phyloP scores from a whole-genome alignment of 2,329 filamentous ascomycete genomes.

The Zasmidium cellare region DNA sequence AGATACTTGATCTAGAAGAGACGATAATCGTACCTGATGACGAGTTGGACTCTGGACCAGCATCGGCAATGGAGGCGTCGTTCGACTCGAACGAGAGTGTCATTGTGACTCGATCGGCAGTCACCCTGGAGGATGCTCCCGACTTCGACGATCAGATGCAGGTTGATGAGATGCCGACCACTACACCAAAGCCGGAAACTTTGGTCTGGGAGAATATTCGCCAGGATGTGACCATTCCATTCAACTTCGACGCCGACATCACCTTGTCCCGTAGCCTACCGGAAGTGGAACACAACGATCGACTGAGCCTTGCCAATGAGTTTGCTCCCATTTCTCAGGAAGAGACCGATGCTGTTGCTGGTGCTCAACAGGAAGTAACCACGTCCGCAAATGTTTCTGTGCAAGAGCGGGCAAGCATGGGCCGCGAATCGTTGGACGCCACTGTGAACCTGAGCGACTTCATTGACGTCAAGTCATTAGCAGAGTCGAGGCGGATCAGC shows the following conservation, averaged over 20 bases:
- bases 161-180: conserved; percentile 1
- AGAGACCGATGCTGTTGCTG: background rate
- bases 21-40: background rate
- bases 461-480: conserved; percentile 28
- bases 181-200: conserved; percentile 27
- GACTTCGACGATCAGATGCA: conserved; percentile 7
- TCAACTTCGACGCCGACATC: conserved; percentile 29
- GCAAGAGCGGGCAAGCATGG: background rate
- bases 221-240: conserved; percentile 30
- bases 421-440: conserved; percentile 13
- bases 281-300: conserved; percentile 16
- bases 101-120: conserved; percentile 12
- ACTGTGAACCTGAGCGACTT: conserved; percentile 33
- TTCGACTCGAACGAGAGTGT: conserved; percentile 18
- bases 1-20: background rate
- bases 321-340: background rate
- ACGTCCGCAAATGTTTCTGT: background rate
- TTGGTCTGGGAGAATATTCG: conserved; percentile 33
- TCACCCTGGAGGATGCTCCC: background rate
- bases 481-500: conserved; percentile 11
- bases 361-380: background rate
- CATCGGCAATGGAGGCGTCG: conserved; percentile 9
- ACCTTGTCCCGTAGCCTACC: conserved; percentile 12
- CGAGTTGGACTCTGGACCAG: conserved; percentile 8
- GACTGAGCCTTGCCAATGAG: conserved; percentile 8